Conservation (phyloP, 768 basidiomycete genomes). For the Lentinula sp. region DNA sequence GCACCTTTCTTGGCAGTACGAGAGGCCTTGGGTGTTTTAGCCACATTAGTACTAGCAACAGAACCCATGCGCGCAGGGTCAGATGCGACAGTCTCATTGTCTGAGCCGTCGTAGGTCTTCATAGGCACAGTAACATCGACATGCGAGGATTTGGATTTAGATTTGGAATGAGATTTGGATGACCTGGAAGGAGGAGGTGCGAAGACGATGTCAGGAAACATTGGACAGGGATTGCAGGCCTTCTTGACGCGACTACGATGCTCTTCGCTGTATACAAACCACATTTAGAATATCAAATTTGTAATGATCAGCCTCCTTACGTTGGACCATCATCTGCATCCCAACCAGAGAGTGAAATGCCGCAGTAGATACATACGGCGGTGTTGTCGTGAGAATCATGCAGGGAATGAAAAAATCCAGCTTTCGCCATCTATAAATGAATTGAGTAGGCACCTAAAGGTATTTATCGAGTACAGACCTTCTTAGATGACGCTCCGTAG, state of each 20-base stretch:
- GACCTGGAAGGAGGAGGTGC: conserved; percentile 21
- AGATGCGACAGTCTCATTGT: conserved; percentile 19
- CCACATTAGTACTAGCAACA: conserved; percentile 7
- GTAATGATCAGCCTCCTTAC: conserved; percentile 39
- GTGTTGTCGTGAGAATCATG: conserved; percentile 66
- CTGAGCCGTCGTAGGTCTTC: conserved; percentile 33
- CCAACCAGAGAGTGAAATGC: conserved; percentile 79
- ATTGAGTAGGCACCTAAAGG: conserved; percentile 1
- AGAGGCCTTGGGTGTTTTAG: conserved; percentile 17
- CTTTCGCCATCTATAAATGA: conserved; percentile 68
- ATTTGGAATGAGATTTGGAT: conserved; percentile 5
- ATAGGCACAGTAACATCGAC: conserved; percentile 30
- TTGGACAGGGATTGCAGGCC: conserved; percentile 33
- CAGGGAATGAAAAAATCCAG: conserved; percentile 82
- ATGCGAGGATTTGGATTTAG: conserved; percentile 22
- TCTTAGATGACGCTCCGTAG: conserved; percentile 67
- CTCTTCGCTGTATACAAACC: conserved; percentile 47
- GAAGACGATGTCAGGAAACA: conserved; percentile 24
- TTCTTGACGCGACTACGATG: conserved; percentile 64
- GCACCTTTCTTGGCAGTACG: conserved; percentile 20
- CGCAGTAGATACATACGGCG: conserved; percentile 83
- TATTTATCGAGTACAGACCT: conserved; percentile 32
- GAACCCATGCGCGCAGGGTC: conserved; percentile 6
- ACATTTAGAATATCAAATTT: neutral
- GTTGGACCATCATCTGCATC: conserved; percentile 80